phyloP scores from a whole-genome alignment of 108 stramenopile genomes.

The Discostella pseudostelligera region DNA sequence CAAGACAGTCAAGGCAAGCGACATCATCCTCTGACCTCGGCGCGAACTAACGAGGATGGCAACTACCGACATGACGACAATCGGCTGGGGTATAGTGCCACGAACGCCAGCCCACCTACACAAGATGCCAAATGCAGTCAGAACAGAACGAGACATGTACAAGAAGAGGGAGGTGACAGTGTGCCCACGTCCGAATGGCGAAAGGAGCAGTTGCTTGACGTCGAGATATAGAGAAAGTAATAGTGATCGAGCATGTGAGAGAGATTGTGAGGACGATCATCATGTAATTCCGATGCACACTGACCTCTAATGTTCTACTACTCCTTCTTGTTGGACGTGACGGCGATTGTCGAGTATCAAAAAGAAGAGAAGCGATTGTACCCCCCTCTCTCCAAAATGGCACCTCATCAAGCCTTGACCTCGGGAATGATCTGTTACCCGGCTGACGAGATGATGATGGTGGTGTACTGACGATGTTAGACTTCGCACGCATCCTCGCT shows the following conservation, averaged over 20 bases:
- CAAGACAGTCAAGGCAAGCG: conserved; percentile 50
- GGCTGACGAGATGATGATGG: background rate
- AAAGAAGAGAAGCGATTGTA: conserved; percentile 33
- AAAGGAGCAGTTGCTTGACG: conserved; percentile 26
- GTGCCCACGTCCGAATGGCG: conserved; percentile 23
- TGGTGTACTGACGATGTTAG: background rate
- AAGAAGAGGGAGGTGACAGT: conserved; percentile 37
- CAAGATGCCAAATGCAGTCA: conserved; percentile 35
- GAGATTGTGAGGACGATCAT: too few relatives aligned
- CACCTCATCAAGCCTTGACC: conserved; percentile 21
- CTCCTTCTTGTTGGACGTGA: conserved; percentile 1
- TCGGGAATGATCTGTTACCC: conserved; percentile 7
- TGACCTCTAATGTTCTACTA: conserved; percentile 19
- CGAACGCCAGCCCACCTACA: conserved; percentile 73
- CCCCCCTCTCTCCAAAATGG: conserved; percentile 45
- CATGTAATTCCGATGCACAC: conserved; percentile 4
- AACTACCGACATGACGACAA: conserved; percentile 53
- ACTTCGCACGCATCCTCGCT: conserved; percentile 36
- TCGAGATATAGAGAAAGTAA: background rate
- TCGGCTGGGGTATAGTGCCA: conserved; percentile 66
- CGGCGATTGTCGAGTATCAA: conserved; percentile 26
- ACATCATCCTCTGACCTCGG: conserved; percentile 39
- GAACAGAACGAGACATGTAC: conserved; percentile 21
- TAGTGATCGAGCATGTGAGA: background rate
- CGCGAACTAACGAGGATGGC: conserved; percentile 48